Percentiles rank a stretch among this genome's conserved stretches.
phyloP scores from a whole-genome alignment of 345 rosid genomes.

The Anacardium occidentale region DNA sequence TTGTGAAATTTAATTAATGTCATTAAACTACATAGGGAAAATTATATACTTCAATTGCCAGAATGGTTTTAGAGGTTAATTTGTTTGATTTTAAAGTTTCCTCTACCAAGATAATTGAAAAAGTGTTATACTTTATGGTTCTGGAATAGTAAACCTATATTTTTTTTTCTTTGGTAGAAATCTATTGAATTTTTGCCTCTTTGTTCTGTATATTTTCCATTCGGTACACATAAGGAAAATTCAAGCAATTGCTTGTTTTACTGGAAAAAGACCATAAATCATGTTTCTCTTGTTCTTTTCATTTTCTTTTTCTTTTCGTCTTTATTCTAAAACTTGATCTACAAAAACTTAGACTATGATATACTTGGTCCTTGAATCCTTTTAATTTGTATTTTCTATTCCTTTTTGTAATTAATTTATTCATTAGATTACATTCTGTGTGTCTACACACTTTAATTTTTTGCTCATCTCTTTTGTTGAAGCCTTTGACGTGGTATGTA shows the following conservation, averaged over 20 bases:
- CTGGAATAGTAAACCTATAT: background rate
- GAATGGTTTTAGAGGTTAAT: background rate
- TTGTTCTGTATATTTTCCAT: background rate
- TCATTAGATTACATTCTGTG: background rate
- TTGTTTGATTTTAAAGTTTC: background rate
- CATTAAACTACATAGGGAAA: background rate
- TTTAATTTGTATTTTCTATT: background rate
- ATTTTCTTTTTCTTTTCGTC: background rate
- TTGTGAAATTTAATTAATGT: background rate
- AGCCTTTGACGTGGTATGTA: background rate
- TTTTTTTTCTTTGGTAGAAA: background rate
- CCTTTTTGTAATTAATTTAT: background rate
- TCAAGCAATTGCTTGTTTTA: background rate
- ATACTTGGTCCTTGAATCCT: background rate
- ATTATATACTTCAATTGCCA: background rate
- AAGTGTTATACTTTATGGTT: background rate
- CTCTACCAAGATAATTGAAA: conserved; percentile 4
- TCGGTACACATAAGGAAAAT: background rate
- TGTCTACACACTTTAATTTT: background rate
- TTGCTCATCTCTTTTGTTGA: conserved; percentile 1
- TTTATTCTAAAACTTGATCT: background rate
- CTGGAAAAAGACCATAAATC: background rate
- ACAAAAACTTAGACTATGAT: background rate
- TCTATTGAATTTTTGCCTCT: background rate
- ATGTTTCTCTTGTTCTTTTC: background rate